Percentiles rank a stretch among this genome's conserved stretches.
These are phyloP conservation scores for Shiraia sp. DNA, from an alignment of 2,329 filamentous ascomycete genomes.

Conservation along the genomic window DNA sequence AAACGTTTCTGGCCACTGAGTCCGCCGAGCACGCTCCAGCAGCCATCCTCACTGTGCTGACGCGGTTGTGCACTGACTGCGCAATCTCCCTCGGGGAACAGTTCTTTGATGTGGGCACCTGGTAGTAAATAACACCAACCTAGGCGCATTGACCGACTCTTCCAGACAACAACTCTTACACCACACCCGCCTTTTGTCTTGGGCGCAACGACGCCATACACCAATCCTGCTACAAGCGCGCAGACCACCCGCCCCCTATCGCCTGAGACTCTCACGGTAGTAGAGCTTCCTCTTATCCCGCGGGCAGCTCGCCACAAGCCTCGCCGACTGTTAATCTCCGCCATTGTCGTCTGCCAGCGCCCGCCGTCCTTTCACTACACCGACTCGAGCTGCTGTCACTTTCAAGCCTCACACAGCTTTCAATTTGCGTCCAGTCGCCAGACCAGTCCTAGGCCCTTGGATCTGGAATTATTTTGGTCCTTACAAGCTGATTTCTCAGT, in stretches of 20 bases:
- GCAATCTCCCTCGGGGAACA: constrained; percentile 17
- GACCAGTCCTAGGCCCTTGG: too few species aligned
- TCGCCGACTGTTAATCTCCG: constrained; percentile 16
- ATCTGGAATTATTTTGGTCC: too few species aligned
- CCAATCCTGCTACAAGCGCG: constrained; percentile 1
- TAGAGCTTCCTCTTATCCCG: constrained; percentile 3
- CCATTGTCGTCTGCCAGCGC: constrained; percentile 10
- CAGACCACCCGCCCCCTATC: constrained; percentile 1
- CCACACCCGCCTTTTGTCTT: neutral
- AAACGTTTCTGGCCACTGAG: constrained; percentile 24
- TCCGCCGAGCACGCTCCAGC: constrained; percentile 20
- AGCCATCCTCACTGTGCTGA: constrained; percentile 8
- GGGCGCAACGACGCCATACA: neutral
- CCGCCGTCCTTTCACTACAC: too few species aligned
- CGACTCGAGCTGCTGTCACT: constrained; percentile 12
- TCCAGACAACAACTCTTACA: constrained; percentile 19
- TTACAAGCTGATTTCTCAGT: too few species aligned
- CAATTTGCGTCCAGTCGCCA: too few species aligned
- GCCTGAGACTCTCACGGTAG: neutral
- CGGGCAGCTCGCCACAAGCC: constrained; percentile 16
- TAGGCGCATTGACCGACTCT: constrained; percentile 39
- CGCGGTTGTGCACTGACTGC: constrained; percentile 24
- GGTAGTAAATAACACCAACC: constrained; percentile 21
- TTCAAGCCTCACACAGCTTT: neutral
- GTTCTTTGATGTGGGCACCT: constrained; percentile 27